Conservation (phyloP, 768 basidiomycete species). For the Trametes cinnabarina region DNA sequence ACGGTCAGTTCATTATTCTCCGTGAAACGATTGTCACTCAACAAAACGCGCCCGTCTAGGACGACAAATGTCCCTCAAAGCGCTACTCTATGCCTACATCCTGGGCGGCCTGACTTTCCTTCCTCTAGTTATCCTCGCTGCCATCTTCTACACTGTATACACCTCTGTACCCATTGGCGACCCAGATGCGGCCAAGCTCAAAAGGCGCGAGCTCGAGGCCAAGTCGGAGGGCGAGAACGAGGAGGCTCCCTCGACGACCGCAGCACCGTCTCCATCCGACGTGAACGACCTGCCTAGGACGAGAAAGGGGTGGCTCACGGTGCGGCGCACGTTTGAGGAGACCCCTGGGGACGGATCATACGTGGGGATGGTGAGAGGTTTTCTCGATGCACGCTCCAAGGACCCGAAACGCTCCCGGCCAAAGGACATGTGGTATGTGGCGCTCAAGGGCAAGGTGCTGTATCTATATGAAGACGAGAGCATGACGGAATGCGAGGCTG, state of each 20-base stretch:
- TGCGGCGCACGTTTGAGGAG: conserved; percentile 78
- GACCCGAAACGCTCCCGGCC: conserved; percentile 82
- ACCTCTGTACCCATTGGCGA: conserved; percentile 81
- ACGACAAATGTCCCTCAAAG: conserved; percentile 59
- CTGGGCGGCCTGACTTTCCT: conserved; percentile 89
- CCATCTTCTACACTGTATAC: conserved; percentile 67
- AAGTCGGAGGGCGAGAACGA: conserved; percentile 25
- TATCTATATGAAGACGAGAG: conserved; percentile 93
- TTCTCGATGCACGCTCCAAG: conserved; percentile 78
- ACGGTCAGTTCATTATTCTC: background rate
- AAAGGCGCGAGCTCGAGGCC: conserved; percentile 24
- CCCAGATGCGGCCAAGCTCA: conserved; percentile 40
- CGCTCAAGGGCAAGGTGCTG: conserved; percentile 85
- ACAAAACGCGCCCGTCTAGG: conserved; percentile 5
- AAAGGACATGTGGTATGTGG: conserved; percentile 91
- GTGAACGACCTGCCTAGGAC: conserved; percentile 59
- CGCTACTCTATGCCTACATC: conserved; percentile 79
- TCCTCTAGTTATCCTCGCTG: conserved; percentile 63
- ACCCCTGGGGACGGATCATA: conserved; percentile 61
- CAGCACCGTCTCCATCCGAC: conserved; percentile 29
- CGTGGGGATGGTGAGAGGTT: conserved; percentile 75
- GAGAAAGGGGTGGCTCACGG: conserved; percentile 80
- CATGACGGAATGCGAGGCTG: conserved; percentile 88
- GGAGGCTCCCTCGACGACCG: conserved; percentile 31
- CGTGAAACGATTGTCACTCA: background rate